Percentiles rank a stretch among this genome's conserved stretches.
Evolutionary conservation across 2,329 filamentous ascomycete genomes (phyloP).

Genomic region (Colletotrichum spinosum): DNA sequence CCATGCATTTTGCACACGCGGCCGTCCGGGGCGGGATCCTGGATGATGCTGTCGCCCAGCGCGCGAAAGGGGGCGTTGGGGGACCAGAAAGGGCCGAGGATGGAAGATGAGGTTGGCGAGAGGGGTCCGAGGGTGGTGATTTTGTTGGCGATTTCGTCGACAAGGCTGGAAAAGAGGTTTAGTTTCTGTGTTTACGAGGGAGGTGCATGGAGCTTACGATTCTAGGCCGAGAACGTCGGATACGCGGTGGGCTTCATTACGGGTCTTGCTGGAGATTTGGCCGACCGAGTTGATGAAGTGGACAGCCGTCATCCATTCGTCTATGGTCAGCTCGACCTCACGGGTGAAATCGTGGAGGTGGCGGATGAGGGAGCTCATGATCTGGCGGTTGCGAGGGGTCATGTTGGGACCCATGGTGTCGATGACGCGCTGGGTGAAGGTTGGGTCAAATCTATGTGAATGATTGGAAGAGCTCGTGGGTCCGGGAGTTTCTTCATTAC

Average conservation of each 20-base stretch:
- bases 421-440: conserved; percentile 80
- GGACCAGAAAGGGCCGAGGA: conserved; percentile 84
- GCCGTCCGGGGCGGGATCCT: conserved; percentile 68
- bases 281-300: conserved; percentile 81
- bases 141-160: conserved; percentile 75
- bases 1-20: conserved; percentile 77
- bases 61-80: conserved; percentile 79
- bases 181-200: background rate
- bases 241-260: conserved; percentile 80
- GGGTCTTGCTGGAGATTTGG: conserved; percentile 73
- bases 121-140: conserved; percentile 70
- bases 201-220: conserved; percentile 60
- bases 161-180: conserved; percentile 57
- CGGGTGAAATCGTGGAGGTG: conserved; percentile 85
- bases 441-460: conserved; percentile 72
- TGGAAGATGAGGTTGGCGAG: conserved; percentile 78
- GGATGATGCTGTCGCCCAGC: conserved; percentile 74
- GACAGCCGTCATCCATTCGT: conserved; percentile 82
- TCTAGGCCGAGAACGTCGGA: conserved; percentile 81
- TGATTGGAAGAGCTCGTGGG: conserved; percentile 43
- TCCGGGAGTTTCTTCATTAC: background rate
- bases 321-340: conserved; percentile 80
- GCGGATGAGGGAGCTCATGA: conserved; percentile 73
- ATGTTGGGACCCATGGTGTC: conserved; percentile 79
- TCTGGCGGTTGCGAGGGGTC: conserved; percentile 70